Evolutionary conservation across 495 filamentous ascomycete genomes (phyloP).

Genomic region (Lasiosphaeria hispida): DNA sequence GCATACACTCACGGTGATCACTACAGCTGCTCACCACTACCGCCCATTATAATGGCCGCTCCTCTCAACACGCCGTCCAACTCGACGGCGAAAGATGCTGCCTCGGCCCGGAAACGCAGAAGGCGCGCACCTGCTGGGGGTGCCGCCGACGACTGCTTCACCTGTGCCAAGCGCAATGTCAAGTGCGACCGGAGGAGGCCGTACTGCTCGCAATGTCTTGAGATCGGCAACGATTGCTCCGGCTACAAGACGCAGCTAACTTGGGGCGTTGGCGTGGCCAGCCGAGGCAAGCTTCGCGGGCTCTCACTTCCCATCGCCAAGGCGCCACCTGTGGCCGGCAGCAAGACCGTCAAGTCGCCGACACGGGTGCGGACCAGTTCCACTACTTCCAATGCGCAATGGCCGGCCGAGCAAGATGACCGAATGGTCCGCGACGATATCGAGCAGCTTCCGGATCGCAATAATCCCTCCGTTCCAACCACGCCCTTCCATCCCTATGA

Average conservation of each 20-base stretch:
- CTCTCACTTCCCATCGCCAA: conserved; percentile 81
- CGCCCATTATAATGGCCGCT: conserved; percentile 41
- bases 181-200: conserved; percentile 91
- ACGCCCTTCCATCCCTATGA: conserved; percentile 42
- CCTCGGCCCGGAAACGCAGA: conserved; percentile 69
- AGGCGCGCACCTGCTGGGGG: conserved; percentile 85
- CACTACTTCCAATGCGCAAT: conserved; percentile 35
- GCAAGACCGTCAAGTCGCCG: conserved; percentile 44
- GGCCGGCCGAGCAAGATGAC: conserved; percentile 37
- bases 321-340: conserved; percentile 55
- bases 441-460: conserved; percentile 25
- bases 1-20: conserved; percentile 1
- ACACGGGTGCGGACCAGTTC: conserved; percentile 39
- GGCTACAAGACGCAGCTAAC: conserved; percentile 97
- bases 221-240: conserved; percentile 87
- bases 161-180: conserved; percentile 76
- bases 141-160: conserved; percentile 93
- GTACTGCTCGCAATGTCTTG: conserved; percentile 93
- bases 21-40: not conserved
- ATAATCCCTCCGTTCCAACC: conserved; percentile 23
- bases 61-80: conserved; percentile 41
- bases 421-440: conserved; percentile 29
- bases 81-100: conserved; percentile 41
- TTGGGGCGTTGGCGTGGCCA: conserved; percentile 96
- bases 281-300: conserved; percentile 90